Conservation (phyloP, 1,139 yeast genomes). For the Protomyces inouyei region DNA sequence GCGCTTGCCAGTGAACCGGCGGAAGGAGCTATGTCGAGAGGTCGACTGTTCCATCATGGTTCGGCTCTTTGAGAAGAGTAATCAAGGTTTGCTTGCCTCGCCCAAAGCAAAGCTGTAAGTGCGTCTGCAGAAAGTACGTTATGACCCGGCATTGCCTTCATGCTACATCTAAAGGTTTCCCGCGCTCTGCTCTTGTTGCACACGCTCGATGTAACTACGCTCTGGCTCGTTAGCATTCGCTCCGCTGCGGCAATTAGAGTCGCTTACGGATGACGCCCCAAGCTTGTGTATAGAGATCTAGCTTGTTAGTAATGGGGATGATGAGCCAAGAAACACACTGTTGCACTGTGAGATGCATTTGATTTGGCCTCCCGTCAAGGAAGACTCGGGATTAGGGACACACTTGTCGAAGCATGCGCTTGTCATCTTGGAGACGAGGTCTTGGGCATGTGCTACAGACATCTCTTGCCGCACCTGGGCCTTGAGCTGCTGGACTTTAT, state of each 20-base stretch:
- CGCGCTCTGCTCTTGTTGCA: slow-evolving; percentile 17
- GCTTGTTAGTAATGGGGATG: slow-evolving; percentile 42
- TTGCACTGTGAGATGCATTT: slow-evolving; percentile 31
- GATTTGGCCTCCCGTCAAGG: slow-evolving; percentile 46
- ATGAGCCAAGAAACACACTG: slow-evolving; percentile 40
- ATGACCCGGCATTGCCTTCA: not conserved
- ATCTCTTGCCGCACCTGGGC: slow-evolving; percentile 71
- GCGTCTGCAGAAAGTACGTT: not conserved
- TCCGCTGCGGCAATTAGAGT: slow-evolving; percentile 42
- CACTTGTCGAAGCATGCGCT: slow-evolving; percentile 85
- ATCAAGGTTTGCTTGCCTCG: slow-evolving; percentile 44
- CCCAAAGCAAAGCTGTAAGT: slow-evolving; percentile 11
- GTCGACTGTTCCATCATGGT: slow-evolving; percentile 74
- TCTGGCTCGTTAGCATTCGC: not conserved
- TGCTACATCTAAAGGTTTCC: slow-evolving; percentile 5
- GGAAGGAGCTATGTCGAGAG: slow-evolving; percentile 70
- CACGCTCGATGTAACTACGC: slow-evolving; percentile 47
- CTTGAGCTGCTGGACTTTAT: slow-evolving; percentile 20
- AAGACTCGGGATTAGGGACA: slow-evolving; percentile 52
- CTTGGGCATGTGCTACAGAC: slow-evolving; percentile 47
- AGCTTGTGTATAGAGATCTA: slow-evolving; percentile 77
- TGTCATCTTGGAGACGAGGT: slow-evolving; percentile 41
- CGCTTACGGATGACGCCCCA: slow-evolving; percentile 78
- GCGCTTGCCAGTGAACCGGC: slow-evolving; percentile 56
- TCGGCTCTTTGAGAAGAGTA: slow-evolving; percentile 61